These are phyloP conservation scores for Cyamopsis tetragonoloba DNA, from an alignment of 306 rosid genomes.

Conservation along the genomic window DNA sequence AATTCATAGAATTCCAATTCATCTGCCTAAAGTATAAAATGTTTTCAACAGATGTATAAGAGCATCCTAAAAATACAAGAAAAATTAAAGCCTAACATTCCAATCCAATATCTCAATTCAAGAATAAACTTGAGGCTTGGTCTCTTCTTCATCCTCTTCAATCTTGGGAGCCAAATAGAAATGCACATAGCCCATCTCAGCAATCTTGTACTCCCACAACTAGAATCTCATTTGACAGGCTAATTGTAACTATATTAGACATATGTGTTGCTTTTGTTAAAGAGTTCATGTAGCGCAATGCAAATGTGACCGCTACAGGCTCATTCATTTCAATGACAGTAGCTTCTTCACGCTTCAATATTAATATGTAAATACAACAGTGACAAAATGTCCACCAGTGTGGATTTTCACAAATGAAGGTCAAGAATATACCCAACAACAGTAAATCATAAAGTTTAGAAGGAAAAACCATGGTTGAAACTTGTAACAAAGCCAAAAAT, in stretches of 20 bases:
- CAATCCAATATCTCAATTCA: slow-evolving; percentile 10
- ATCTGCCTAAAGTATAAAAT: no score
- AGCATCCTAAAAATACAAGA: no score
- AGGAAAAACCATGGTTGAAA: background rate
- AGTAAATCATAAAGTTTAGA: background rate
- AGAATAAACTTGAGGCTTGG: slow-evolving; percentile 29
- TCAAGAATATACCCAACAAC: background rate
- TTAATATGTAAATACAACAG: background rate
- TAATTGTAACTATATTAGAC: slow-evolving; percentile 56
- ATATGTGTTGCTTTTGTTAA: slow-evolving; percentile 83
- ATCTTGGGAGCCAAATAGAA: slow-evolving; percentile 94
- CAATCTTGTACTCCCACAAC: slow-evolving; percentile 56
- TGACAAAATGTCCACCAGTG: background rate
- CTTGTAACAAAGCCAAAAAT: background rate
- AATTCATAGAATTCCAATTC: no score
- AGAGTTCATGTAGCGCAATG: slow-evolving; percentile 83
- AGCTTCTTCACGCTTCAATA: slow-evolving; percentile 50
- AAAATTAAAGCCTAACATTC: no score
- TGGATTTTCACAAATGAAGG: background rate
- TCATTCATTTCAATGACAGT: slow-evolving; percentile 68
- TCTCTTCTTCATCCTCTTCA: slow-evolving; percentile 72
- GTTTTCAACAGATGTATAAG: no score
- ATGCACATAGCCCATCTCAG: slow-evolving; percentile 45
- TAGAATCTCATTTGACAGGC: slow-evolving; percentile 49
- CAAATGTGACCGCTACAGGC: slow-evolving; percentile 77